Base-by-base conservation (phyloP, 2,329 filamentous ascomycete species). In the Monascus ruber region DNA sequence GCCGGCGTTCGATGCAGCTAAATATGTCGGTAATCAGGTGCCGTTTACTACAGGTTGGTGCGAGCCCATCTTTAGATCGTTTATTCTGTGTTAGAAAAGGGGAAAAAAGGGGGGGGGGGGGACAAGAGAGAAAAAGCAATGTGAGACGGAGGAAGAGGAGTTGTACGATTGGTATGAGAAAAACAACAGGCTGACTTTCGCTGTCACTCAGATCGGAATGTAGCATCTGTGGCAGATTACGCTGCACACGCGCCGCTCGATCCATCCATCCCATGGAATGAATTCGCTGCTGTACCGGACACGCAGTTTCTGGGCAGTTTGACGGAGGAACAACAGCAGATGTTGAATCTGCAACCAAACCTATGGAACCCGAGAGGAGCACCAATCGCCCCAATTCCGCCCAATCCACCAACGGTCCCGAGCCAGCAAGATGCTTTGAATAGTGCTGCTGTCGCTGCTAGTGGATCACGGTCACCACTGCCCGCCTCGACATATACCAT, bases 231-330 rank as follows among this genome's bases (percentile, higher is more conserved):
- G 6, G 43, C 47, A 24, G 55, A 61, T 31, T 55, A 59, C 37
- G 43, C 53, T 32, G 39, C 58, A 17, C 47, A 53, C 24, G 53
- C 51, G 32, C 42, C 59, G 8, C 53, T 64, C 40, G 56, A 62
- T 33, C 48, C 55, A 4, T 54, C 56, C 11, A 54, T 60, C 3
- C 47, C 55, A 6, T 65, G 62, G 62, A 59, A 64, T 33, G 56
- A 61, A 37, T 60, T 55, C 35, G 54, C 60, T 24, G 57, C 58
- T 11, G 56, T 63, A 34, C 52, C 54, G 17, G 60, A 62, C 35
- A 55, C 56, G 5, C 59, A 63, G 32, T 44, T 60, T 41, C 39
- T 63, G 27, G 51, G 56, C n/a, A 49, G 48, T 2, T 59, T 62
- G 52, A 44, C 53, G 6, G 47, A 43, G 24, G 62, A 60, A 41